Evolutionary conservation across 192 early-diverging fungal species (phyloP).

Genomic region (Rhizophagus sp.): DNA sequence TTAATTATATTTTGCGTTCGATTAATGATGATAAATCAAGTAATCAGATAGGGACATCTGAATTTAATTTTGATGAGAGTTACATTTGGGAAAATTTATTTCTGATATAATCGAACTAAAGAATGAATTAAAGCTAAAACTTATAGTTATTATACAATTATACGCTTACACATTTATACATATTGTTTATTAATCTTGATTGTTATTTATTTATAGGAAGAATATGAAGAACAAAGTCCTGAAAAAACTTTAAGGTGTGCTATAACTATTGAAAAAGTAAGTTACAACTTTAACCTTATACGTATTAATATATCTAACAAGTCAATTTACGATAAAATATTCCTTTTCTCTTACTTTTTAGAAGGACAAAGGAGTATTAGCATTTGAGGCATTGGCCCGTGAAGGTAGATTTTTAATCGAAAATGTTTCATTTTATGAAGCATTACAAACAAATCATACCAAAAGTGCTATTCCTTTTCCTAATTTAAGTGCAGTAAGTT

Average conservation of each 20-base stretch:
- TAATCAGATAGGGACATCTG: not conserved
- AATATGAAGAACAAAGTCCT: not conserved
- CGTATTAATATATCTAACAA: not conserved
- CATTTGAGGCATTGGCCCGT: constrained; percentile 78
- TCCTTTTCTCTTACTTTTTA: constrained; percentile 17
- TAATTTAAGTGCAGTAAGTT: not conserved
- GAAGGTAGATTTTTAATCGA: constrained; percentile 87
- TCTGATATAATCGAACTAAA: not conserved
- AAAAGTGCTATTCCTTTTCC: not conserved
- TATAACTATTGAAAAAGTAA: not conserved
- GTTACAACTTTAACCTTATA: not conserved
- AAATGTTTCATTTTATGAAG: constrained; percentile 69
- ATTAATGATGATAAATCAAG: not conserved
- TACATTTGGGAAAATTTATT: not conserved
- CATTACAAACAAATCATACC: constrained; percentile 21
- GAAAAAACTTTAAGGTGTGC: not conserved
- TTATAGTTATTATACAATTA: no score
- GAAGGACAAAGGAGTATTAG: constrained; percentile 71
- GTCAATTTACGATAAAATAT: not conserved
- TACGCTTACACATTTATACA: no score
- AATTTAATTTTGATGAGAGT: not conserved
- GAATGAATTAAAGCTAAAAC: not conserved
- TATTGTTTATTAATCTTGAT: not conserved
- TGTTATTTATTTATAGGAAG: not conserved
- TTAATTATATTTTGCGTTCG: not conserved